phyloP scores from a whole-genome alignment of 2,329 filamentous ascomycete genomes.

The Aspergillus clavatus region DNA sequence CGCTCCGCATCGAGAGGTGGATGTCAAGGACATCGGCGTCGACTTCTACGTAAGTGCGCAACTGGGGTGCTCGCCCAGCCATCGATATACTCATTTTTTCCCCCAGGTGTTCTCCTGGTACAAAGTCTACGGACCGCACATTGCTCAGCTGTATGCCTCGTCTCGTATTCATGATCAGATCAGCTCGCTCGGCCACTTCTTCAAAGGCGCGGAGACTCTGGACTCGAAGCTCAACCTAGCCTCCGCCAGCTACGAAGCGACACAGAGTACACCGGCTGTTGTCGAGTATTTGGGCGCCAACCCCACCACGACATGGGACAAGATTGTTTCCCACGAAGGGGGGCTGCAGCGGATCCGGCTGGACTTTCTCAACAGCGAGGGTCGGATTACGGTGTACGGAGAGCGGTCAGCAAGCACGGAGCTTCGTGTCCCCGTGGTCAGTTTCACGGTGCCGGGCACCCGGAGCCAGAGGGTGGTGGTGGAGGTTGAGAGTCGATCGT shows the following conservation, averaged over 20 bases:
- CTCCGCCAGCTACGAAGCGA: constrained; percentile 65
- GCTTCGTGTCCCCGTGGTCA: constrained; percentile 61
- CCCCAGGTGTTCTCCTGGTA: constrained; percentile 66
- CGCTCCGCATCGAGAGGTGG: constrained; percentile 66
- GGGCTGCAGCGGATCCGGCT: constrained; percentile 56
- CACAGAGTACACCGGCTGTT: constrained; percentile 58
- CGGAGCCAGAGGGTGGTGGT: constrained; percentile 57
- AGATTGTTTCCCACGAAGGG: constrained; percentile 56
- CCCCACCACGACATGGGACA: constrained; percentile 43
- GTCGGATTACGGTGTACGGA: constrained; percentile 57
- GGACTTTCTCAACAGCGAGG: constrained; percentile 51
- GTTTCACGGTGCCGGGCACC: constrained; percentile 57
- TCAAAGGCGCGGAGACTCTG: constrained; percentile 57
- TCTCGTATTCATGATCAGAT: constrained; percentile 53
- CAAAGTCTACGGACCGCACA: constrained; percentile 74
- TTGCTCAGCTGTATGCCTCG: constrained; percentile 65
- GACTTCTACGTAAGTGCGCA: constrained; percentile 58
- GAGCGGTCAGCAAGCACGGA: constrained; percentile 45
- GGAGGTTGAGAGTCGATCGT: constrained; percentile 54
- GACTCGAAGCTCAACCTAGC: constrained; percentile 65
- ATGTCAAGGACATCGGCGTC: constrained; percentile 63
- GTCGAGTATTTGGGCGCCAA: constrained; percentile 54
- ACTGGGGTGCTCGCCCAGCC: neutral
- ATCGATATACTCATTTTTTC: neutral
- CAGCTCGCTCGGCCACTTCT: constrained; percentile 60